Evolutionary conservation across 2,329 filamentous ascomycete genomes (phyloP), one percentile per base, ranked within the genome.

Genomic region (Aspergillus hiratsukae): DNA sequence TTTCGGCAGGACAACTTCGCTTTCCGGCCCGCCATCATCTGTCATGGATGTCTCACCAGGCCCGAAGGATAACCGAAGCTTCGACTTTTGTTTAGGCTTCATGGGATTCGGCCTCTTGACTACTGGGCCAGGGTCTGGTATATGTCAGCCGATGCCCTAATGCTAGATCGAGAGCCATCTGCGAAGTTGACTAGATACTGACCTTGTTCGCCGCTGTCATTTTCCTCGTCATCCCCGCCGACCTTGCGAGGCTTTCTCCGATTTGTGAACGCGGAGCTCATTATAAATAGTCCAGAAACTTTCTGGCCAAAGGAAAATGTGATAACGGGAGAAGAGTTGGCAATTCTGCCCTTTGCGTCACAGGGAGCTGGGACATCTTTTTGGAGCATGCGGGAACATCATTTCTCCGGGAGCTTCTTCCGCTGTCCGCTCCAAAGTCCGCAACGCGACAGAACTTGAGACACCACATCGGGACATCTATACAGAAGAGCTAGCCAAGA

Each of bases 11-110:
- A 85, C 80, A 0, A 83, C 75, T 51, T 83, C 81, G 53, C 66
- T 71, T 54, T 82, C 79, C 23, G 80, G 78, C 49, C 82, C 81
- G 5, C 80, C 83, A 49, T 81, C 78, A 29, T 80, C 82, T 5
- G 78, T 78, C 57, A 81, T 80, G 19, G 80, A 79, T 9, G 81
- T 81, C 49, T 81, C 80, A 28, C 79, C 78, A 0, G 83, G 82
- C 0, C 87, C 90, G 70, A 96, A 95, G 0, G 91, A 95, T 23
- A 95, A 80, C 6, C 88, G 84, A 2, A 90, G 81, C 17, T 85
- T 85, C 3, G 88, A 87, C 67, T 90, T 90, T 72, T 91, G 93
- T 56, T 86, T 83, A 54, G 72, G 65, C 64, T 83, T 85, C 1
- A 67, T 70, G 35, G 71, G 67, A 35, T 64, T 50, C n/a, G 83